Evolutionary conservation across 345 rosid species (phyloP).

Genomic region (Angophora floribunda): DNA sequence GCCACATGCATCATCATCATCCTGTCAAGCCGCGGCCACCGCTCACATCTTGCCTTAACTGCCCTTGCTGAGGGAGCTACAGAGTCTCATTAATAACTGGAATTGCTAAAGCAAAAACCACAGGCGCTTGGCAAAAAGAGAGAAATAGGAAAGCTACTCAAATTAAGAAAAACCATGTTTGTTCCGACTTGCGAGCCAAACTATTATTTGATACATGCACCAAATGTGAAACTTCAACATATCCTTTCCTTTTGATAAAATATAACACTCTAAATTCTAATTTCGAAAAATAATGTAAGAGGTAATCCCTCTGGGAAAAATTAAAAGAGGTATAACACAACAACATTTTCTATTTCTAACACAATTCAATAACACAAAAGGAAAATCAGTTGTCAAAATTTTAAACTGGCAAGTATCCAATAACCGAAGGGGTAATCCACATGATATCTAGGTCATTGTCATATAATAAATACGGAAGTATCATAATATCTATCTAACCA

Average conservation of each 20-base stretch:
- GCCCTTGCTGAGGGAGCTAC: no score
- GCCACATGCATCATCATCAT: no score
- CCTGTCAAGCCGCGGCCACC: no score
- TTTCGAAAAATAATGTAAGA: background rate
- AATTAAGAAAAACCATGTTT: no score
- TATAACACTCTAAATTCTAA: no score
- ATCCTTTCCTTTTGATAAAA: no score
- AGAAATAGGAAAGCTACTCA: no score
- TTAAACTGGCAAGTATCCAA: background rate
- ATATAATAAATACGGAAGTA: background rate
- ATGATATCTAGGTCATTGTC: background rate
- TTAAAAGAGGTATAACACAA: background rate
- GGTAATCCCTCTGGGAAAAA: background rate
- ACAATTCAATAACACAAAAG: background rate
- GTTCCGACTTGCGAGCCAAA: rapidly evolving
- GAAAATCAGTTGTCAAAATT: background rate
- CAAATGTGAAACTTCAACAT: no score
- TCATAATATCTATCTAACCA: background rate
- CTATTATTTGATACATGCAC: background rate
- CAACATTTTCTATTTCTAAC: background rate
- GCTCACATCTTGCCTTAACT: no score
- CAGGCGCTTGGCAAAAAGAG: no score
- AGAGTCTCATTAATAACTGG: no score
- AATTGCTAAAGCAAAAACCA: no score
- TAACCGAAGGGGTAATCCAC: background rate